Conservation (phyloP, 257 asterid genomes). For the Schizonepeta tenuifolia region DNA sequence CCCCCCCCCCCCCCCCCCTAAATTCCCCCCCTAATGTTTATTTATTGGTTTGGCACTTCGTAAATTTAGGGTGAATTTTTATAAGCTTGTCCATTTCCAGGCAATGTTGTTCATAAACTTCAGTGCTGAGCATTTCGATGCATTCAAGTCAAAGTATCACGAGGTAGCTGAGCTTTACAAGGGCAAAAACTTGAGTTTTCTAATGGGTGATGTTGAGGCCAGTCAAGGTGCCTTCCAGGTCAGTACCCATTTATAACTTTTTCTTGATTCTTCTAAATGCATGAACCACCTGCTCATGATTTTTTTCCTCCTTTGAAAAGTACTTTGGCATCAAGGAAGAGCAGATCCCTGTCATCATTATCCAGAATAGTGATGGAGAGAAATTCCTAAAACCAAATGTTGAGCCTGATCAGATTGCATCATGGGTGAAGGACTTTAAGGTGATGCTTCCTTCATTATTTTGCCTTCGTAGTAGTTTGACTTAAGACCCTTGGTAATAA, state of each 20-base stretch:
- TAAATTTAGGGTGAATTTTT: slow-evolving; percentile 24
- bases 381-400: slow-evolving; percentile 75
- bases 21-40: too few relatives aligned
- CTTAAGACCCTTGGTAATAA: not conserved
- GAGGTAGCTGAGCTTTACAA: slow-evolving; percentile 74
- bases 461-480: slow-evolving; percentile 15
- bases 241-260: slow-evolving; percentile 33
- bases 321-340: slow-evolving; percentile 87
- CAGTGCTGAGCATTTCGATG: slow-evolving; percentile 57
- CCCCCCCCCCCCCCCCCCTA: too few relatives aligned
- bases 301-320: slow-evolving; percentile 45
- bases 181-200: slow-evolving; percentile 67
- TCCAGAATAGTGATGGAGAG: slow-evolving; percentile 68
- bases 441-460: slow-evolving; percentile 41
- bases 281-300: slow-evolving; percentile 26
- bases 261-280: slow-evolving; percentile 23
- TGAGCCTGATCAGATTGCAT: slow-evolving; percentile 74
- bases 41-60: not conserved
- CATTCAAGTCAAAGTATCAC: slow-evolving; percentile 69
- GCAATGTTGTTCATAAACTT: slow-evolving; percentile 82
- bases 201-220: slow-evolving; percentile 83
- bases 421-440: slow-evolving; percentile 85
- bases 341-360: slow-evolving; percentile 78
- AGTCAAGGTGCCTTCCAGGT: slow-evolving; percentile 97
- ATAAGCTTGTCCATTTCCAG: slow-evolving; percentile 50